These are phyloP conservation scores for Sugiyamaella chiloensis DNA, from an alignment of 805 yeast genomes.

Conservation along the genomic window DNA sequence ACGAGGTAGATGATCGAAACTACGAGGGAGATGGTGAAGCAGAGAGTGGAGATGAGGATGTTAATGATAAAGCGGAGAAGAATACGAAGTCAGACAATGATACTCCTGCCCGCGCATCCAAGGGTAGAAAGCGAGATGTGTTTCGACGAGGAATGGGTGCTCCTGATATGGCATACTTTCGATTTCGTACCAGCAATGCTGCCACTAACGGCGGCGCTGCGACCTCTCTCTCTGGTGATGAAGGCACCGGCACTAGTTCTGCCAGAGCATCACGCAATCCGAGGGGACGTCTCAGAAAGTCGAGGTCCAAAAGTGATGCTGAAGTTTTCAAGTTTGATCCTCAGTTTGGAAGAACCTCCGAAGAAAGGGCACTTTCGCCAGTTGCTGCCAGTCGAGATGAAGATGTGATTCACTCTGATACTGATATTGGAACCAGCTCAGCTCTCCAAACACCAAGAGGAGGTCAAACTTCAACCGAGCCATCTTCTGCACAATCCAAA, in stretches of 20 bases:
- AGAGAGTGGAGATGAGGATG: no score
- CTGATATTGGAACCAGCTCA: slow-evolving; percentile 5
- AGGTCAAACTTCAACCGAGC: background rate
- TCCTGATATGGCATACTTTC: background rate
- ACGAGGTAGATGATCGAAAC: background rate
- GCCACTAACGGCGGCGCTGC: background rate
- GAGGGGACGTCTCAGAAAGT: slow-evolving; percentile 16
- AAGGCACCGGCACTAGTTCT: background rate
- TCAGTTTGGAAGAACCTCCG: background rate
- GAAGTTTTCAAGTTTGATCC: slow-evolving; percentile 11
- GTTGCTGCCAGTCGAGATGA: slow-evolving; percentile 1
- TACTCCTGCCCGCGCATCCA: no score
- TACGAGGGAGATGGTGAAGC: background rate
- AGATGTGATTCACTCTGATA: slow-evolving; percentile 15
- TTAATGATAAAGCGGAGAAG: background rate
- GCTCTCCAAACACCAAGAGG: background rate
- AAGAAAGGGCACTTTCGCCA: background rate
- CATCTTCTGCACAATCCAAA: background rate
- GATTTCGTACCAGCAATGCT: background rate
- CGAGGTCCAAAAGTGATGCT: slow-evolving; percentile 22
- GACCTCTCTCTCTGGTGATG: background rate
- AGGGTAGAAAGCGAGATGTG: slow-evolving; percentile 4
- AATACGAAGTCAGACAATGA: no score
- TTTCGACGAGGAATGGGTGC: background rate
- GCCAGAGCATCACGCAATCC: background rate